Percentiles rank a stretch among this genome's conserved stretches.
These are phyloP conservation scores for Calcarisporium arbuscula DNA, from an alignment of 2,329 filamentous ascomycete genomes.

Conservation along the genomic window DNA sequence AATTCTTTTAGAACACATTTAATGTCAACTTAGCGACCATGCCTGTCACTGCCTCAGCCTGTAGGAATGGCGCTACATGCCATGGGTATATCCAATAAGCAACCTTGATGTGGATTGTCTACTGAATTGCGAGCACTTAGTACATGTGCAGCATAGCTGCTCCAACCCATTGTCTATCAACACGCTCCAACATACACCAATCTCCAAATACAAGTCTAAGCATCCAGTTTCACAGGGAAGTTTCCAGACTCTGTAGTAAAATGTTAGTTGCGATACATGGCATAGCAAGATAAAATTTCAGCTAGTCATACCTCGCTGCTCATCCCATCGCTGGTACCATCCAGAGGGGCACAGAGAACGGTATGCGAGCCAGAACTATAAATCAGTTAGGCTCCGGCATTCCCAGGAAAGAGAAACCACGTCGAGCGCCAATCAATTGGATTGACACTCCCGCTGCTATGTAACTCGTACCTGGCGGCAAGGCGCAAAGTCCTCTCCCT, in stretches of 20 bases:
- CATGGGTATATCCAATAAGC: no score
- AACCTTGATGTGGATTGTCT: conserved; percentile 20
- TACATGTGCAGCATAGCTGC: conserved; percentile 31
- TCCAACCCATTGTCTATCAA: conserved; percentile 22
- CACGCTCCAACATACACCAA: conserved; percentile 14
- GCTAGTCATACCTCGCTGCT: conserved; percentile 74
- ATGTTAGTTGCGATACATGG: conserved; percentile 19
- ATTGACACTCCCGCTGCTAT: conserved; percentile 1
- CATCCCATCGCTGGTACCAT: conserved; percentile 94
- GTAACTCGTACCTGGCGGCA: conserved; percentile 77
- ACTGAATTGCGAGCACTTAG: conserved; percentile 24
- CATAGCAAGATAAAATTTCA: background rate
- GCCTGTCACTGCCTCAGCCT: no score
- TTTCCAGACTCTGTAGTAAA: conserved; percentile 54
- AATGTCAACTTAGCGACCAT: no score
- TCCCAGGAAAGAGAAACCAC: no score
- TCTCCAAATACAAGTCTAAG: conserved; percentile 32
- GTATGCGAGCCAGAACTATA: conserved; percentile 92
- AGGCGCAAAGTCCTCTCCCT: conserved; percentile 96
- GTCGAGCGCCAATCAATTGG: background rate
- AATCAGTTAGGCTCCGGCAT: conserved; percentile 12
- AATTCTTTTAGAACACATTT: no score
- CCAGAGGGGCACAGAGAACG: conserved; percentile 93
- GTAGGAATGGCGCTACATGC: no score
- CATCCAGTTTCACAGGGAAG: conserved; percentile 61